Evolutionary conservation across 495 filamentous ascomycete species (phyloP).

Genomic region (Penicillium silybi): DNA sequence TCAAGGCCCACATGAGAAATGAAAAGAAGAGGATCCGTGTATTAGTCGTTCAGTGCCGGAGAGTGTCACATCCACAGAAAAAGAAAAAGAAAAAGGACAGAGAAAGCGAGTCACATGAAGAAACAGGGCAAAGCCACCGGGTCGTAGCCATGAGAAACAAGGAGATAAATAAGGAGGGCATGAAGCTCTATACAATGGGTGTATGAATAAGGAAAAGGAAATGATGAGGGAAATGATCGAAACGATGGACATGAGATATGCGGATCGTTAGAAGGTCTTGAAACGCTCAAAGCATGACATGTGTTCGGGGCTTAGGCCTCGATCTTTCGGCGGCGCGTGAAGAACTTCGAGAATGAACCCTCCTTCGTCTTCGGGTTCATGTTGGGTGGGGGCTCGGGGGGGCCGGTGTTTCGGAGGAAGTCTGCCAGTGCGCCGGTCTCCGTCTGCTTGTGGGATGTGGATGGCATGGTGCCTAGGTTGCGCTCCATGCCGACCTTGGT

Average conservation of each 20-base stretch:
- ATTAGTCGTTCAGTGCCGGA: constrained; percentile 21
- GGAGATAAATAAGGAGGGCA: constrained; percentile 3
- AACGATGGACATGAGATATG: constrained; percentile 26
- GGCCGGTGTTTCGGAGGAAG: constrained; percentile 72
- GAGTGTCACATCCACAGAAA: constrained; percentile 4
- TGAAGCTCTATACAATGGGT: constrained; percentile 13
- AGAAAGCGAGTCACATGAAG: constrained; percentile 9
- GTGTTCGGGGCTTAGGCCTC: constrained; percentile 25
- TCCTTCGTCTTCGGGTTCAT: constrained; percentile 23
- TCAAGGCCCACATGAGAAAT: constrained; percentile 1
- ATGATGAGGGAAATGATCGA: constrained; percentile 9
- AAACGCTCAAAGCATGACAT: constrained; percentile 36
- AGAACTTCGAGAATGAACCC: constrained; percentile 36
- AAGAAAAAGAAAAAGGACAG: neutral
- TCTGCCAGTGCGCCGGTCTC: constrained; percentile 72
- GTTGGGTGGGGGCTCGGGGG: constrained; percentile 46
- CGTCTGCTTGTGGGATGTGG: constrained; percentile 29
- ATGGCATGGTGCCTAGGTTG: constrained; percentile 26
- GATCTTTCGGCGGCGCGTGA: constrained; percentile 41
- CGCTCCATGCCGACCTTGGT: constrained; percentile 39
- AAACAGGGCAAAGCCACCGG: constrained; percentile 15
- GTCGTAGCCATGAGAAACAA: constrained; percentile 12
- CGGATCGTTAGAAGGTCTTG: constrained; percentile 30
- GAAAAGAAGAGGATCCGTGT: constrained; percentile 7
- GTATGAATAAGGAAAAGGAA: neutral